Conservation (phyloP, 192 early-diverging fungal genomes). For the Geranomyces michiganensis region DNA sequence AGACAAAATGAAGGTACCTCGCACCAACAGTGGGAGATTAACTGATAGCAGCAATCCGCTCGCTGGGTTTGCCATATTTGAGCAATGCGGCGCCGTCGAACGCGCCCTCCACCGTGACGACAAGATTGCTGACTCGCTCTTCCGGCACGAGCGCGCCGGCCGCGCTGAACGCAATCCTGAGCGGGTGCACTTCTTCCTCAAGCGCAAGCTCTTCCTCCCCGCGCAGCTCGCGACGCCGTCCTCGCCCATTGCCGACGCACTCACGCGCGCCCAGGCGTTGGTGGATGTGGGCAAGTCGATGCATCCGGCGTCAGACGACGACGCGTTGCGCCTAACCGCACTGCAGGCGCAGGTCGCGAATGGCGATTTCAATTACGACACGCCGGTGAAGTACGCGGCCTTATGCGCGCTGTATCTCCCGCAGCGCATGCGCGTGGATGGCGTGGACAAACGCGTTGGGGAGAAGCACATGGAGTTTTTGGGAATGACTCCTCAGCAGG, state of each 20-base stretch:
- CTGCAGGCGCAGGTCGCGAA: slow-evolving; percentile 40
- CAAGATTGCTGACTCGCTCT: slow-evolving; percentile 48
- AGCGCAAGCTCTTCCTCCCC: slow-evolving; percentile 45
- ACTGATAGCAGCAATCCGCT: not conserved
- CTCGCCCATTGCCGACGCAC: slow-evolving; percentile 34
- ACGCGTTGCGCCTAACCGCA: slow-evolving; percentile 33
- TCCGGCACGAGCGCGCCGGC: slow-evolving; percentile 42
- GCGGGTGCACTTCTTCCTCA: slow-evolving; percentile 47
- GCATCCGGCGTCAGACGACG: slow-evolving; percentile 43
- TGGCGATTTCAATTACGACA: slow-evolving; percentile 41
- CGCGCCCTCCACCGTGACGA: slow-evolving; percentile 42
- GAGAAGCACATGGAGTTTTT: slow-evolving; percentile 33
- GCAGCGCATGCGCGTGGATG: not conserved
- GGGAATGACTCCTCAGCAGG: slow-evolving; percentile 23
- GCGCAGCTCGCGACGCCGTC: slow-evolving; percentile 15
- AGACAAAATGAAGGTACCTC: slow-evolving; percentile 43
- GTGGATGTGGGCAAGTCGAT: slow-evolving; percentile 38
- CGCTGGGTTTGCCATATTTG: slow-evolving; percentile 49
- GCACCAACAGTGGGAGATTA: not conserved
- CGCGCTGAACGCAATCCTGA: slow-evolving; percentile 1
- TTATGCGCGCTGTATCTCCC: slow-evolving; percentile 19
- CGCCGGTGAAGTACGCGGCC: slow-evolving; percentile 21
- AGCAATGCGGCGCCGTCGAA: slow-evolving; percentile 38
- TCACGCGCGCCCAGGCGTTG: slow-evolving; percentile 43
- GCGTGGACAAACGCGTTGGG: slow-evolving; percentile 23